phyloP scores from a whole-genome alignment of 345 rosid genomes.

The Dipteronia dyeriana region DNA sequence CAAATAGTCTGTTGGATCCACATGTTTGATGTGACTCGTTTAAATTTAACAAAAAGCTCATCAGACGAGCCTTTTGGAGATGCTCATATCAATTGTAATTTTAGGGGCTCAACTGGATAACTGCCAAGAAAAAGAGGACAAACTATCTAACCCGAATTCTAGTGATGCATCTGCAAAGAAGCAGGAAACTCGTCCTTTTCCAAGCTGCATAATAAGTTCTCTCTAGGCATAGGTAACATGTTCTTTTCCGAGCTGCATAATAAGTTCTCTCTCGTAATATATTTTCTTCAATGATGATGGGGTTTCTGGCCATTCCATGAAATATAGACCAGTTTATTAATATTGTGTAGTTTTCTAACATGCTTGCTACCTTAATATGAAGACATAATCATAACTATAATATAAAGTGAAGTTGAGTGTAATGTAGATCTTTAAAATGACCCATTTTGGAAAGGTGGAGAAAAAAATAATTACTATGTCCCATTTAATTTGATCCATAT shows the following conservation, averaged over 20 bases:
- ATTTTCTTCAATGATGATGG: background rate
- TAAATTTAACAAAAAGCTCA: too few species aligned
- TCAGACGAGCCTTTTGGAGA: too few species aligned
- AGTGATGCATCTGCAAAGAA: slow-evolving; percentile 29
- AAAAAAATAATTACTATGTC: background rate
- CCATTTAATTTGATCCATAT: background rate
- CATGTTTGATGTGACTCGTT: too few species aligned
- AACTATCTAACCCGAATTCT: slow-evolving; percentile 24
- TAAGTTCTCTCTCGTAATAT: background rate
- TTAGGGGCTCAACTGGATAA: slow-evolving; percentile 42
- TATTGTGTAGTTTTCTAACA: background rate
- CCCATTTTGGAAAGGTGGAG: background rate
- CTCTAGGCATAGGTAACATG: too few species aligned
- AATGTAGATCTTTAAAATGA: background rate
- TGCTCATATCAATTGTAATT: background rate
- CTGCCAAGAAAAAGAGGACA: slow-evolving; percentile 25
- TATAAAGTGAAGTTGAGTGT: background rate
- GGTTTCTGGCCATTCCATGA: background rate
- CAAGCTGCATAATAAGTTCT: background rate
- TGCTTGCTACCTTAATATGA: background rate
- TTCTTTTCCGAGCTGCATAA: too few species aligned
- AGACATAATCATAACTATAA: background rate
- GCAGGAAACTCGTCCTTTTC: slow-evolving; percentile 37
- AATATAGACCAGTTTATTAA: background rate
- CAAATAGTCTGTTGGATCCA: too few species aligned